phyloP scores from a whole-genome alignment of 2,329 filamentous ascomycete species.

The Fusarium devonianum region DNA sequence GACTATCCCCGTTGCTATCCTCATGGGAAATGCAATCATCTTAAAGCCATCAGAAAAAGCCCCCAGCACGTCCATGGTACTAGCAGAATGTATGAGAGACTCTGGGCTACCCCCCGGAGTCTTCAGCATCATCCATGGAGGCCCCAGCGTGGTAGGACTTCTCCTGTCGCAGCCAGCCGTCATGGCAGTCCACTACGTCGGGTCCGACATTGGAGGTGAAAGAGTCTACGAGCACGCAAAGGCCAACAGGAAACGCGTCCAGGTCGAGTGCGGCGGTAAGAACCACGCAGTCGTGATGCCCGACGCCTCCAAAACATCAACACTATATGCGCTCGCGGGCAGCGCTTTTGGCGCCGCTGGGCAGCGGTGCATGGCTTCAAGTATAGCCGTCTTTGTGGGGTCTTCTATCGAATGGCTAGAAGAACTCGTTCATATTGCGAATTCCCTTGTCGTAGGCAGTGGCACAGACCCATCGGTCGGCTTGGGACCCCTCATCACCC shows the following conservation, averaged over 20 bases:
- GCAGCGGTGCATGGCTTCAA: constrained; percentile 73
- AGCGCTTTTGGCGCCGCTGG: constrained; percentile 73
- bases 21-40: constrained; percentile 28
- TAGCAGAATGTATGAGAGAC: constrained; percentile 63
- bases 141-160: constrained; percentile 70
- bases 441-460: constrained; percentile 53
- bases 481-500: constrained; percentile 36
- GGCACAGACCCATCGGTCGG: constrained; percentile 27
- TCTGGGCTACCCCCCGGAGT: constrained; percentile 29
- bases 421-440: constrained; percentile 69
- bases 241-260: constrained; percentile 73
- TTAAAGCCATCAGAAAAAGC: constrained; percentile 60
- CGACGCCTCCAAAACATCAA: constrained; percentile 73
- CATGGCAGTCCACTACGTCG: constrained; percentile 73
- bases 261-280: constrained; percentile 73
- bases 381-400: constrained; percentile 69
- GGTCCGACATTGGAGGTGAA: constrained; percentile 72
- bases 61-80: constrained; percentile 66
- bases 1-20: constrained; percentile 24
- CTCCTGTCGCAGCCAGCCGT: constrained; percentile 72
- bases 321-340: constrained; percentile 70
- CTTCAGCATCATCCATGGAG: constrained; percentile 70
- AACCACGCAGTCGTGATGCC: constrained; percentile 73
- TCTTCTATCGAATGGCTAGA: constrained; percentile 71
- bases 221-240: constrained; percentile 72